Percentiles rank a stretch among this genome's conserved stretches.
phyloP scores from a whole-genome alignment of 495 filamentous ascomycete species.

The Neurospora sp. region DNA sequence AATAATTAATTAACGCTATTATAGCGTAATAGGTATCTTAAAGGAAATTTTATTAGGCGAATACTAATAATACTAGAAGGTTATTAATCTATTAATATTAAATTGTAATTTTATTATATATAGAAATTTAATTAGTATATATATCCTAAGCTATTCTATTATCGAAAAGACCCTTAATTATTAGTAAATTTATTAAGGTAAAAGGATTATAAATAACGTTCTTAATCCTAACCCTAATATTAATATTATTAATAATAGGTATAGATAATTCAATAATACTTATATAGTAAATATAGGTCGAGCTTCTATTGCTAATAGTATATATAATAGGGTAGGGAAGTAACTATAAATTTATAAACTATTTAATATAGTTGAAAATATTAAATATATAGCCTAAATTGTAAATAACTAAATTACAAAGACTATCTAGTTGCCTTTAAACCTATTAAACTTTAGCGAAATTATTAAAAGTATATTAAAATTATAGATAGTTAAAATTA shows the following conservation, averaged over 20 bases:
- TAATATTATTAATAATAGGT: neutral
- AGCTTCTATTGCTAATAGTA: neutral
- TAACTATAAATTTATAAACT: neutral
- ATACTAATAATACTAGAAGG: too few relatives aligned
- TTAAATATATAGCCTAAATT: neutral
- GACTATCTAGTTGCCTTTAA: neutral
- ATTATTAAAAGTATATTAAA: neutral
- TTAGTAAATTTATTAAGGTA: neutral
- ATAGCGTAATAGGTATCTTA: too few relatives aligned
- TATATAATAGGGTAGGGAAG: neutral
- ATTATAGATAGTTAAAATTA: too few relatives aligned
- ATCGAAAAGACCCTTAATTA: neutral
- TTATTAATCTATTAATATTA: too few relatives aligned
- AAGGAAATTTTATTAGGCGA: too few relatives aligned
- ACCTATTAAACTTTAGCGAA: neutral
- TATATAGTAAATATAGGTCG: neutral
- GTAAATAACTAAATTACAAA: neutral
- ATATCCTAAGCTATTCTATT: neutral
- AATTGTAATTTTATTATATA: too few relatives aligned
- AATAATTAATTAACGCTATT: too few relatives aligned
- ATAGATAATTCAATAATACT: neutral
- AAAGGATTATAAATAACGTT: neutral
- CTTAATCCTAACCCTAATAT: neutral
- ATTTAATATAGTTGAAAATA: neutral
- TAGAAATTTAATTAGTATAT: too few relatives aligned